Conservation (phyloP, 345 rosid species). For the Draba incana region DNA sequence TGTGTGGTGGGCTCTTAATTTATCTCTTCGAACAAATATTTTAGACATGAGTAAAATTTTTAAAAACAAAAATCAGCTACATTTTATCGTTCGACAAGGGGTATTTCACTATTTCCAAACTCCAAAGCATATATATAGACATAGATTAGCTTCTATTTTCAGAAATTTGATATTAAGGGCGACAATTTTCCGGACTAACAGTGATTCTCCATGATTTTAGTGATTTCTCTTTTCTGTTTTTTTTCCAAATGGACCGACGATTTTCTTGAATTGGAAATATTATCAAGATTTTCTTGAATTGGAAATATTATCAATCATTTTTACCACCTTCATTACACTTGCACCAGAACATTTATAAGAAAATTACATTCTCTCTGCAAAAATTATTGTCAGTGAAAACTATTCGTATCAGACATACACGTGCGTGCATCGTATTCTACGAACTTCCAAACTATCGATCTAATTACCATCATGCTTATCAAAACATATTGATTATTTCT, state of each 20-base stretch:
- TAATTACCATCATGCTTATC: no score
- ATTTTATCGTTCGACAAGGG: background rate
- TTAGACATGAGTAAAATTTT: no score
- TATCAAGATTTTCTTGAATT: background rate
- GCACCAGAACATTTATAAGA: no score
- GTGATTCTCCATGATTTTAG: background rate
- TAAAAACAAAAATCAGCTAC: background rate
- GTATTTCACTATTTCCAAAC: no score
- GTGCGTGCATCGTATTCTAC: background rate
- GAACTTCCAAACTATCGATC: background rate
- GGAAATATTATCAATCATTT: background rate
- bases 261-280: background rate
- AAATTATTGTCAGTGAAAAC: background rate
- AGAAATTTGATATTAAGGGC: background rate
- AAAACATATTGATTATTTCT: no score
- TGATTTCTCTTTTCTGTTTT: background rate
- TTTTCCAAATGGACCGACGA: conserved; percentile 5
- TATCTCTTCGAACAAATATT: background rate
- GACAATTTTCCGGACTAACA: background rate
- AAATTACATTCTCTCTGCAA: background rate
- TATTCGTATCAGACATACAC: background rate
- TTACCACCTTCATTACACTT: background rate
- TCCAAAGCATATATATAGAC: background rate
- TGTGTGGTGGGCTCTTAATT: conserved; percentile 8
- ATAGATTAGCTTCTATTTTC: background rate